Conservation (phyloP, 225 moss, liverwort and hornwort species). For the Takakia lepidozioides region DNA sequence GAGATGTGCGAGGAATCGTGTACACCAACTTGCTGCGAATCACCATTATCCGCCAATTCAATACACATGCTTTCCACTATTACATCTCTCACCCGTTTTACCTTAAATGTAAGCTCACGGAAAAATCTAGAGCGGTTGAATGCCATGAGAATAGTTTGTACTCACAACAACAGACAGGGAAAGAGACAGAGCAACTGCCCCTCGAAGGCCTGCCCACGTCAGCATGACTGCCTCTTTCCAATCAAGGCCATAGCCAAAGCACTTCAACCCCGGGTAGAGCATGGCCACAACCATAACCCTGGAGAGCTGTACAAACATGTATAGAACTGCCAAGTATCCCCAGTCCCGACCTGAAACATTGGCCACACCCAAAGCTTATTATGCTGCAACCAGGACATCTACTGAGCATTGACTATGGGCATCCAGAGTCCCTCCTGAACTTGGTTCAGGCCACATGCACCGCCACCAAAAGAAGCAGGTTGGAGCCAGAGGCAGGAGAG, state of each 20-base stretch:
- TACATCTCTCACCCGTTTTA: too few species aligned
- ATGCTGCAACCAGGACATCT: too few species aligned
- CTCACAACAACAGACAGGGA: conserved; percentile 83
- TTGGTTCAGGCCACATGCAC: too few species aligned
- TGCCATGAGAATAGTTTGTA: too few species aligned
- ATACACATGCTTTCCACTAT: not conserved
- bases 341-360: conserved; percentile 67
- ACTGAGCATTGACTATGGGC: too few species aligned
- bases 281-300: conserved; percentile 49
- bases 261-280: conserved; percentile 81
- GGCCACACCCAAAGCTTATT: too few species aligned
- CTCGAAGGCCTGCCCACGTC: conserved; percentile 89
- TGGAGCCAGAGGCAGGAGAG: too few species aligned
- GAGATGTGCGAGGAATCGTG: conserved; percentile 30
- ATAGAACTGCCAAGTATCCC: conserved; percentile 75
- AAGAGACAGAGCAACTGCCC: conserved; percentile 89
- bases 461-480: too few species aligned
- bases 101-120: not conserved
- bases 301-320: conserved; percentile 82
- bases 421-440: too few species aligned
- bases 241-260: conserved; percentile 81
- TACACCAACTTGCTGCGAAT: conserved; percentile 53
- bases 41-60: not conserved
- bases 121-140: too few species aligned
- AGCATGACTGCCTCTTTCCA: conserved; percentile 83